Percentiles rank a stretch among this genome's conserved stretches.
These are phyloP conservation scores for Hymenoscyphus fructigenus DNA, from an alignment of 2,329 filamentous ascomycete genomes.

Conservation along the genomic window DNA sequence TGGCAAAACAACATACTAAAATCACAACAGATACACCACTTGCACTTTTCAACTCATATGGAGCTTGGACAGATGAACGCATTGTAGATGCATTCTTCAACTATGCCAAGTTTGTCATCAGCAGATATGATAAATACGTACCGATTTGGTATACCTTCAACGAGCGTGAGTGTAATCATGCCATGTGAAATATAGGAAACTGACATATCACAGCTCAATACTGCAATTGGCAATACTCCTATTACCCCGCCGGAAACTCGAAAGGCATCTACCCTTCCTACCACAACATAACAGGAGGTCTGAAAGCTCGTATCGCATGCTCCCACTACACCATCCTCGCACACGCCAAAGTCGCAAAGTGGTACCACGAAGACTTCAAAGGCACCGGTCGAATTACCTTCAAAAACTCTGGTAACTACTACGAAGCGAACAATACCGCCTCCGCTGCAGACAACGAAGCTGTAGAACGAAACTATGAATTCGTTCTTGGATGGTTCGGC, in stretches of 20 bases:
- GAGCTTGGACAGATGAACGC: constrained; percentile 45
- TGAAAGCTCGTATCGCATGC: constrained; percentile 43
- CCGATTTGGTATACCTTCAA: constrained; percentile 56
- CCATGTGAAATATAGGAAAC: constrained; percentile 9
- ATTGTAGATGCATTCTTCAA: constrained; percentile 52
- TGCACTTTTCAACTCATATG: constrained; percentile 43
- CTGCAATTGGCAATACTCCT: constrained; percentile 48
- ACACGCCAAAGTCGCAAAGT: constrained; percentile 51
- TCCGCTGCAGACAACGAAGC: constrained; percentile 29
- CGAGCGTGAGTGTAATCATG: constrained; percentile 47
- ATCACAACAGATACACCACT: constrained; percentile 27
- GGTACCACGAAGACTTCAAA: constrained; percentile 54
- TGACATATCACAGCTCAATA: constrained; percentile 37
- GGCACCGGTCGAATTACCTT: constrained; percentile 50
- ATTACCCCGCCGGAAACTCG: constrained; percentile 42
- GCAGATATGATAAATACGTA: constrained; percentile 51
- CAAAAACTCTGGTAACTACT: constrained; percentile 46
- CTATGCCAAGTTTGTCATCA: constrained; percentile 53
- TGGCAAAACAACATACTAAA: constrained; percentile 4
- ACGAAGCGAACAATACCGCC: constrained; percentile 44
- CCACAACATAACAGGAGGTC: constrained; percentile 41
- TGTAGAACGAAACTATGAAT: constrained; percentile 40
- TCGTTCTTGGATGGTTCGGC: constrained; percentile 49
- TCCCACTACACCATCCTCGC: constrained; percentile 48
- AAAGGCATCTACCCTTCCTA: constrained; percentile 45